phyloP scores from a whole-genome alignment of 345 rosid genomes.

The Linum lewisii region DNA sequence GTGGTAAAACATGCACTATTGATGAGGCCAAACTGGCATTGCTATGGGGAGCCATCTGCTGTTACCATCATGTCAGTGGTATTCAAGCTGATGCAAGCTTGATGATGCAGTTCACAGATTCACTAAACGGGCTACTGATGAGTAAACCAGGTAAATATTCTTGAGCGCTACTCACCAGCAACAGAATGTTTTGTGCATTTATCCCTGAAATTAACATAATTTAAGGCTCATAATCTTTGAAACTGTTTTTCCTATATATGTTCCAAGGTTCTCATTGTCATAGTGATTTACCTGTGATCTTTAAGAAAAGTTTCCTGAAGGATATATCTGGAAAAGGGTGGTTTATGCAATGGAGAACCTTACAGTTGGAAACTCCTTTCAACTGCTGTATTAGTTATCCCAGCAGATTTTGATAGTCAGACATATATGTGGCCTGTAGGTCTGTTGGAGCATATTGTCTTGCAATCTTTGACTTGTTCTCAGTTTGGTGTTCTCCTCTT shows the following conservation, averaged over 20 bases:
- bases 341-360: too few species aligned
- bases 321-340: too few species aligned
- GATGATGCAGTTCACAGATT: constrained; percentile 43
- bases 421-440: neutral
- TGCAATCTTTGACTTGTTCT: constrained; percentile 7
- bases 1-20: constrained; percentile 25
- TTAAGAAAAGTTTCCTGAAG: too few species aligned
- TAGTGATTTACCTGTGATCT: too few species aligned
- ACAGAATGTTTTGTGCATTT: neutral
- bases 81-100: constrained; percentile 30
- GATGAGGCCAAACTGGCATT: constrained; percentile 38
- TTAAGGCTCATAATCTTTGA: neutral
- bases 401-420: too few species aligned
- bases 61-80: constrained; percentile 44
- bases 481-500: constrained; percentile 12
- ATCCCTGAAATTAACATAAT: neutral
- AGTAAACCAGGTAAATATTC: constrained; percentile 36
- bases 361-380: too few species aligned
- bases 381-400: too few species aligned
- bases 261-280: too few species aligned
- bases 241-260: too few species aligned
- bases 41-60: constrained; percentile 59
- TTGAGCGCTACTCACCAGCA: neutral
- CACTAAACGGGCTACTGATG: constrained; percentile 37
- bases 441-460: neutral